Evolutionary conservation across 306 rosid genomes (phyloP).

Genomic region (Rosa lucieae): DNA sequence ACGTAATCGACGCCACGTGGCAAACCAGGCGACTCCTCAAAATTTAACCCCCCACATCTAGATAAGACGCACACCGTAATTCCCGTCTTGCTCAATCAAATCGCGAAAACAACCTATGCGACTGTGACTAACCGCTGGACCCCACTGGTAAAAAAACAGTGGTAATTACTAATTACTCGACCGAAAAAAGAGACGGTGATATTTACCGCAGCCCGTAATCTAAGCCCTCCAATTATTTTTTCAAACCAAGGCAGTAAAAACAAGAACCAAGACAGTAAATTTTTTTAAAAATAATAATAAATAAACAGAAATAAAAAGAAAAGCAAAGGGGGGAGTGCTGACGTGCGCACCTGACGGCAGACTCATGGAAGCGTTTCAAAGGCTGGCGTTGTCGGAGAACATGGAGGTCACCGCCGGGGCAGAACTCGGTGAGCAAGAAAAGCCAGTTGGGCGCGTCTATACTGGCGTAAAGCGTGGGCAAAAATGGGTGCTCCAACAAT

Average conservation of each 20-base stretch:
- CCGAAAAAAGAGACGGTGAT: neutral
- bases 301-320: neutral
- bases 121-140: slow-evolving; percentile 22
- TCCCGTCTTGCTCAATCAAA: neutral
- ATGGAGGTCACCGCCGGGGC: slow-evolving; percentile 90
- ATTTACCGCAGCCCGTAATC: neutral
- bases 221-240: slow-evolving; percentile 13
- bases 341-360: slow-evolving; percentile 74
- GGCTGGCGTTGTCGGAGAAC: slow-evolving; percentile 82
- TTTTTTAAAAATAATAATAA: no score
- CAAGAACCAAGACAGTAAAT: neutral
- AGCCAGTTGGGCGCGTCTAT: slow-evolving; percentile 68
- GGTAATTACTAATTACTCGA: no score
- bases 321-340: slow-evolving; percentile 1
- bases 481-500: slow-evolving; percentile 65
- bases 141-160: slow-evolving; percentile 4
- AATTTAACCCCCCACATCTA: neutral
- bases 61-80: neutral
- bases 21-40: neutral
- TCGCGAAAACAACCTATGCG: slow-evolving; percentile 7
- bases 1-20: neutral
- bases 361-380: slow-evolving; percentile 59
- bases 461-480: slow-evolving; percentile 77
- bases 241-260: neutral
- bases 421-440: slow-evolving; percentile 74